Evolutionary conservation across 768 basidiomycete species (phyloP).

Genomic region (Mycena leptocephala): DNA sequence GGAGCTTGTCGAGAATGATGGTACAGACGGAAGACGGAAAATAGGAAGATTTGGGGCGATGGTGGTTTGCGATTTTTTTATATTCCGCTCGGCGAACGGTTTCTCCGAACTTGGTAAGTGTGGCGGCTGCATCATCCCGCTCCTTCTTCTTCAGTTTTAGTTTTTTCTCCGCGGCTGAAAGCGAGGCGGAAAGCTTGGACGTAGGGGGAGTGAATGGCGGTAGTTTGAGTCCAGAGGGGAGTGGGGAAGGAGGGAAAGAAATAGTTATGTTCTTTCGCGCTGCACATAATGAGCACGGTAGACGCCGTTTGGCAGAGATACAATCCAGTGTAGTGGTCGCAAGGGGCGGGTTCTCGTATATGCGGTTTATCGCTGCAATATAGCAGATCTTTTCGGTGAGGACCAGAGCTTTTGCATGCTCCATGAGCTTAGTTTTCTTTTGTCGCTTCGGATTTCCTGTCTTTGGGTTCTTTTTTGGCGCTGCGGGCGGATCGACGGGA

Average conservation of each 20-base stretch:
- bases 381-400: not conserved
- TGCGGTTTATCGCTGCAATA: not conserved
- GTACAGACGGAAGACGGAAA: not conserved
- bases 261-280: not conserved
- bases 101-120: not conserved
- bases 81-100: not conserved
- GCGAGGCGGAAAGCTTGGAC: not conserved
- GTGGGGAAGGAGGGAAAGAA: not conserved
- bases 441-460: too few relatives aligned
- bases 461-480: too few relatives aligned
- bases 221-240: not conserved
- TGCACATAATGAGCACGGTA: conserved; percentile 21
- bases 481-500: too few relatives aligned
- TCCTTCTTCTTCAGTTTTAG: too few relatives aligned
- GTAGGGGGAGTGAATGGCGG: conserved; percentile 32
- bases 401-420: not conserved
- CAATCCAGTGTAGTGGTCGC: conserved; percentile 19
- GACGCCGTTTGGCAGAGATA: conserved; percentile 10
- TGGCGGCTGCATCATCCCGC: too few relatives aligned
- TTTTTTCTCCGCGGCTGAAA: too few relatives aligned
- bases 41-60: not conserved
- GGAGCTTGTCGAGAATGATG: not conserved
- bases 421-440: not conserved
- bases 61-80: not conserved
- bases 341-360: conserved; percentile 13